Evolutionary conservation across 306 rosid genomes (phyloP).

Genomic region (Trichosanthes truncata): DNA sequence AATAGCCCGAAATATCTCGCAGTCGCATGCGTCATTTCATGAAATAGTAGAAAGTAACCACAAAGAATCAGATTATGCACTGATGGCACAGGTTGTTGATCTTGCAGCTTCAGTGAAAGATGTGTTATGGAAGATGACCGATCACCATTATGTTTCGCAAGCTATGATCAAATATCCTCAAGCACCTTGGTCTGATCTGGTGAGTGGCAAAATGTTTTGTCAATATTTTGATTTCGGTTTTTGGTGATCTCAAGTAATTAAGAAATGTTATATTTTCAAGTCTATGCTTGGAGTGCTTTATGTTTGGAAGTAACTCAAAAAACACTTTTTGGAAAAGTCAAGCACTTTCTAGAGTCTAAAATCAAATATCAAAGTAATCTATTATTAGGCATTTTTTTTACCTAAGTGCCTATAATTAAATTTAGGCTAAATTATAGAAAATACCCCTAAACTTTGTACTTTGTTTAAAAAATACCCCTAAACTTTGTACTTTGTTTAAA

Average conservation of each 20-base stretch:
- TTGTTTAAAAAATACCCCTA: too few relatives aligned
- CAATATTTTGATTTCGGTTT: background rate
- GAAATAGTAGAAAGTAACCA: conserved; percentile 21
- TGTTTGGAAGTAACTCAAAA: background rate
- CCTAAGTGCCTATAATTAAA: background rate
- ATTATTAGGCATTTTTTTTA: background rate
- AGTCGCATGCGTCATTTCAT: conserved; percentile 17
- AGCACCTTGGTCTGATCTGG: conserved; percentile 32
- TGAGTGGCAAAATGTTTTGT: conserved; percentile 11
- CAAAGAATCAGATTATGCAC: conserved; percentile 10
- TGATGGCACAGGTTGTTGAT: conserved; percentile 17
- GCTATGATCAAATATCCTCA: conserved; percentile 31
- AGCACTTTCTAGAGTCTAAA: background rate
- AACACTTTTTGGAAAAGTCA: background rate
- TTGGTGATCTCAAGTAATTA: background rate
- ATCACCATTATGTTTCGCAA: conserved; percentile 24
- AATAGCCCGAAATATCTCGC: conserved; percentile 14
- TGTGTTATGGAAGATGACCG: conserved; percentile 24
- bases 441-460: too few relatives aligned
- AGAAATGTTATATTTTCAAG: background rate
- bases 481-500: too few relatives aligned
- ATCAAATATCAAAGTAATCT: background rate
- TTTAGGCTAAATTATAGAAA: too few relatives aligned
- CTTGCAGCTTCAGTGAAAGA: conserved; percentile 24
- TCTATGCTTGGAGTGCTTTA: background rate